Conservation (phyloP, 768 basidiomycete species). For the Phanerodontia chrysosporium region DNA sequence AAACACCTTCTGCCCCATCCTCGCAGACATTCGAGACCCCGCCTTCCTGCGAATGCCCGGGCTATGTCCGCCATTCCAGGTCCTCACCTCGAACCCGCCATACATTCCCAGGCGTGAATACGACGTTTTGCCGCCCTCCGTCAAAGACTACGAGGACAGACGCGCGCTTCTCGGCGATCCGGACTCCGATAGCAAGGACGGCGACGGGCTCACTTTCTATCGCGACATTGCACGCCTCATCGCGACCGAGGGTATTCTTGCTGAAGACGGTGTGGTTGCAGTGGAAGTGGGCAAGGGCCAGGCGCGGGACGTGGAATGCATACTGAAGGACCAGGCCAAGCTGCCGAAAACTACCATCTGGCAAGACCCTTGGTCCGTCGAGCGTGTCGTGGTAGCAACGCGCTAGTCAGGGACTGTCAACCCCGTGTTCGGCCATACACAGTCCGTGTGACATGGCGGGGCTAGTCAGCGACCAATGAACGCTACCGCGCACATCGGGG, state of each 20-base stretch:
- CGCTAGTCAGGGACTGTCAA: not conserved
- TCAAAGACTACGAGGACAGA: conserved; percentile 76
- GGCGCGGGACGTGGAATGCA: conserved; percentile 53
- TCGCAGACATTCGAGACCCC: conserved; percentile 38
- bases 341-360: conserved; percentile 59
- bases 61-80: conserved; percentile 49
- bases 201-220: conserved; percentile 65
- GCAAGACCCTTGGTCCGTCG: conserved; percentile 75
- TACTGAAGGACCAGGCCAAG: conserved; percentile 47
- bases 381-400: conserved; percentile 57
- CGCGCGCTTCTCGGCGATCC: conserved; percentile 75
- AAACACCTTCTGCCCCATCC: conserved; percentile 36
- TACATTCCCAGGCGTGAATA: conserved; percentile 76
- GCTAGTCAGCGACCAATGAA: too few species aligned
- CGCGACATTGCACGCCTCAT: conserved; percentile 64
- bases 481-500: too few species aligned
- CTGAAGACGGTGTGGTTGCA: conserved; percentile 52
- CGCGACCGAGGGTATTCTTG: conserved; percentile 46
- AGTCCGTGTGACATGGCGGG: too few species aligned
- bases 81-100: conserved; percentile 83
- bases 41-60: conserved; percentile 18
- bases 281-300: conserved; percentile 81
- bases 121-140: conserved; percentile 57
- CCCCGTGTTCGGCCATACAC: not conserved
- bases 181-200: conserved; percentile 28